Conservation (phyloP, 225 moss, liverwort and hornwort species). For the Sphagnum contortum region DNA sequence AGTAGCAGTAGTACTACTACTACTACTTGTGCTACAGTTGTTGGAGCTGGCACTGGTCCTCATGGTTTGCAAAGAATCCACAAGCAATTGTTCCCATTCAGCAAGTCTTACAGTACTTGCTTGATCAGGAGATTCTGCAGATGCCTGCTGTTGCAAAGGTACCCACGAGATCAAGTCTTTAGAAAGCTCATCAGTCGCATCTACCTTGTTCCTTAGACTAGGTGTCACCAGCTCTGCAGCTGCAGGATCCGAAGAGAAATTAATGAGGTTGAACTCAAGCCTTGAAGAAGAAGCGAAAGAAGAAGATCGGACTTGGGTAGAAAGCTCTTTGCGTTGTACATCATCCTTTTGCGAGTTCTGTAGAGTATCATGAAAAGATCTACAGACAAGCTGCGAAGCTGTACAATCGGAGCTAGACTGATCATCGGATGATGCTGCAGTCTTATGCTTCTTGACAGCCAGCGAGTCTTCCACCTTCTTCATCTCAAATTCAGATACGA, state of each 20-base stretch:
- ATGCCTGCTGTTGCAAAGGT: slow-evolving; percentile 3
- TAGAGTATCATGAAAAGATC: slow-evolving; percentile 7
- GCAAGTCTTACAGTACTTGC: background rate
- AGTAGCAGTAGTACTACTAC: too few relatives aligned
- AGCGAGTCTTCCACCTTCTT: slow-evolving; percentile 22
- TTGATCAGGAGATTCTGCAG: too few relatives aligned
- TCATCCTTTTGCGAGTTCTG: background rate
- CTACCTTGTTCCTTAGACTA: too few relatives aligned
- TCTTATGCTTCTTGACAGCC: slow-evolving; percentile 13
- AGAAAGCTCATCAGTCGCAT: too few relatives aligned
- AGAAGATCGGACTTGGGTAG: too few relatives aligned
- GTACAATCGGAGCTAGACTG: background rate
- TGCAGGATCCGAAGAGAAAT: slow-evolving; percentile 16
- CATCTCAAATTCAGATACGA: slow-evolving; percentile 22
- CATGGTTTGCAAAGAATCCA: too few relatives aligned
- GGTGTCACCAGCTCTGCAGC: background rate
- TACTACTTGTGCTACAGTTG: too few relatives aligned
- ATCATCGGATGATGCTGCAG: slow-evolving; percentile 4
- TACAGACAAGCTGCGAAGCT: slow-evolving; percentile 8
- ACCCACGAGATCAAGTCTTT: slow-evolving; percentile 38
- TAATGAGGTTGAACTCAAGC: slow-evolving; percentile 9
- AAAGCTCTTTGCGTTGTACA: too few relatives aligned
- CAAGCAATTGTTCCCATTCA: slow-evolving; percentile 8
- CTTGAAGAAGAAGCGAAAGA: too few relatives aligned
- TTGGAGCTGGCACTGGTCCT: too few relatives aligned